Conservation (phyloP, 2,329 filamentous ascomycete genomes). For the Talaromyces marneffei region DNA sequence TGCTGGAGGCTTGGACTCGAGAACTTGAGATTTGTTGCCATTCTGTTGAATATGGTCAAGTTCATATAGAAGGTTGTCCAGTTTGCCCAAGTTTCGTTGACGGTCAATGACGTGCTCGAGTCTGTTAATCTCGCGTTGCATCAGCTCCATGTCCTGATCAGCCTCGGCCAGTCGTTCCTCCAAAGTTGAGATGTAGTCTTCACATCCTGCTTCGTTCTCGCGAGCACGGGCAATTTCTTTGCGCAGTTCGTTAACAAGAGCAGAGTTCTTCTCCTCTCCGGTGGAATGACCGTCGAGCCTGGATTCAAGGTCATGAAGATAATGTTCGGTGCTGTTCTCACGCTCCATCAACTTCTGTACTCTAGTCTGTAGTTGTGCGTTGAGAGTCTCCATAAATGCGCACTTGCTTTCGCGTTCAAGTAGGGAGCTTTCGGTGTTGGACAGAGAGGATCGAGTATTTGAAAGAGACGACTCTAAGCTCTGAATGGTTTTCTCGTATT, state of each 20-base stretch:
- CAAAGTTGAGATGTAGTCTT: constrained; percentile 95
- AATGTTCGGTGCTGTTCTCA: constrained; percentile 84
- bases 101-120: constrained; percentile 93
- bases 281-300: constrained; percentile 86
- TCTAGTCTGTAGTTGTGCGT: constrained; percentile 78
- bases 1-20: constrained; percentile 16
- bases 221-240: constrained; percentile 84
- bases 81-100: constrained; percentile 87
- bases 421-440: constrained; percentile 76
- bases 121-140: constrained; percentile 93
- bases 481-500: constrained; percentile 98
- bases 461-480: constrained; percentile 85
- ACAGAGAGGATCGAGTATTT: constrained; percentile 75
- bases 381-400: constrained; percentile 87
- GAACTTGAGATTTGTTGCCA: constrained; percentile 37
- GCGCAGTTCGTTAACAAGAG: constrained; percentile 76
- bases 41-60: constrained; percentile 67
- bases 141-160: constrained; percentile 90
- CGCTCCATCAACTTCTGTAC: constrained; percentile 91
- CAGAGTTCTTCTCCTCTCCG: constrained; percentile 86
- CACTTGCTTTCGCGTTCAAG: constrained; percentile 92
- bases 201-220: constrained; percentile 82
- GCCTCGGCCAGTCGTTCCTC: constrained; percentile 93
- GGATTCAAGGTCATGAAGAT: constrained; percentile 83
- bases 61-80: constrained; percentile 87